Evolutionary conservation across 805 yeast genomes (phyloP).

Genomic region (Suhomyces prunicola): DNA sequence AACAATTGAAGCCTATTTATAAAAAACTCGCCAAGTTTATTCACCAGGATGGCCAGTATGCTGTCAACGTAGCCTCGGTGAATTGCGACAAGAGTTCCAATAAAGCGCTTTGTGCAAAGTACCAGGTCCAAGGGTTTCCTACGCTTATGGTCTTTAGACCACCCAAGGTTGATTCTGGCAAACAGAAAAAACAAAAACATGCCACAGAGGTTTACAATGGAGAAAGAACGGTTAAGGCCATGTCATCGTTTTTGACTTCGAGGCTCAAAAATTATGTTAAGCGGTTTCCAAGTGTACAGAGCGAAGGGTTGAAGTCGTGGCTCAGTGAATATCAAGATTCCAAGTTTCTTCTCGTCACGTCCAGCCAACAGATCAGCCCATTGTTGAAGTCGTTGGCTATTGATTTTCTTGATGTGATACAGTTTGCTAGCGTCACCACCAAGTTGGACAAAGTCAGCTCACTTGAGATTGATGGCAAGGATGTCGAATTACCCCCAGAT

Average conservation of each 20-base stretch:
- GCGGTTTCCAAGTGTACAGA: constrained; percentile 35
- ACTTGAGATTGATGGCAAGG: constrained; percentile 18
- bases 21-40: constrained; percentile 60
- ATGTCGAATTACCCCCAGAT: constrained; percentile 18
- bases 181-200: constrained; percentile 14
- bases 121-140: constrained; percentile 76
- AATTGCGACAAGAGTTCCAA: constrained; percentile 76
- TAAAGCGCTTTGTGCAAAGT: constrained; percentile 63
- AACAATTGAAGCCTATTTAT: constrained; percentile 62
- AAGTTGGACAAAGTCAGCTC: constrained; percentile 18
- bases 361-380: constrained; percentile 48
- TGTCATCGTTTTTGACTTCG: constrained; percentile 52
- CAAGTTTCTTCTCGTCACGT: constrained; percentile 53
- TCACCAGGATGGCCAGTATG: constrained; percentile 44
- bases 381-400: constrained; percentile 64
- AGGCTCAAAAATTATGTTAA: constrained; percentile 66
- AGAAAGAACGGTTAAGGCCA: constrained; percentile 52
- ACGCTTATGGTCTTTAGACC: constrained; percentile 82
- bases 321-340: constrained; percentile 25
- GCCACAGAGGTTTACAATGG: constrained; percentile 56
- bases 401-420: constrained; percentile 55
- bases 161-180: constrained; percentile 50
- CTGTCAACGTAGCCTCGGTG: constrained; percentile 71
- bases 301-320: constrained; percentile 25
- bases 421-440: constrained; percentile 44